Base-by-base conservation (phyloP, 352 stramenopile species). In the Pythium graminicola region DNA sequence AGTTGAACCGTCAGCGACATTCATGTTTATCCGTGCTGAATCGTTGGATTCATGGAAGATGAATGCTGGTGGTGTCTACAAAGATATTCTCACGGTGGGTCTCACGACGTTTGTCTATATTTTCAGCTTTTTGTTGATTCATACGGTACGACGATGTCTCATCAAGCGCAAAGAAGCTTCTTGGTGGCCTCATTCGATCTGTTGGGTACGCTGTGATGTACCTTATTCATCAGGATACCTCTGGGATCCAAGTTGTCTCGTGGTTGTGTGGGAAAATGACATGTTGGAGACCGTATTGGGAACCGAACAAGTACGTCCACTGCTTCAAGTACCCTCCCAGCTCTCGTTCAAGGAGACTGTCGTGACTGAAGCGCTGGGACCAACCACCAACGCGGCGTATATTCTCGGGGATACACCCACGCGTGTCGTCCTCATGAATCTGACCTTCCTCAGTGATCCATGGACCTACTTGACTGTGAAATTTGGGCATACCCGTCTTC, bases 31-130 rank as follows among this genome's bases (percentile, higher is more conserved):
- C 50, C 60, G 55, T 24, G 60, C 60, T 9, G 60, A 68, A 50
- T 64, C 60, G 16, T 43, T 63, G 36, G 60, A 68, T 33, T 63
- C 54, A 31, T 68, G 60, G 60, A 68, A 68, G 35, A 64, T 63
- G 54, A 64, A 64, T 31, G 60, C 60, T 19, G 60, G 55, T 17
- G 60, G 60, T 20, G 55, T 68, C 2, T 68, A 64, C 54, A 54
- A 43, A 5, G 60, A 68, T 27, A 56, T 68, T 19, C 27, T 63
- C 29, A 60, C 45, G 35, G 31, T 68, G 19, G 44, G 35, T 1
- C 31, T 68, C 13, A 54, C 53, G 19, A 50, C 43, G 2, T 24
- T 61, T 17, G 40, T 35, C 1, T 67, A 62, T 11, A 48, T 62
- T 14, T 31, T 44, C 14, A 29, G 19, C 16, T 36, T 42, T 26